A percentile compares a stretch with the other conserved stretches of the same genome.
Evolutionary conservation across 1,284 basidiomycete genomes (phyloP).

Genomic region (Sphaerobolus stellatus): DNA sequence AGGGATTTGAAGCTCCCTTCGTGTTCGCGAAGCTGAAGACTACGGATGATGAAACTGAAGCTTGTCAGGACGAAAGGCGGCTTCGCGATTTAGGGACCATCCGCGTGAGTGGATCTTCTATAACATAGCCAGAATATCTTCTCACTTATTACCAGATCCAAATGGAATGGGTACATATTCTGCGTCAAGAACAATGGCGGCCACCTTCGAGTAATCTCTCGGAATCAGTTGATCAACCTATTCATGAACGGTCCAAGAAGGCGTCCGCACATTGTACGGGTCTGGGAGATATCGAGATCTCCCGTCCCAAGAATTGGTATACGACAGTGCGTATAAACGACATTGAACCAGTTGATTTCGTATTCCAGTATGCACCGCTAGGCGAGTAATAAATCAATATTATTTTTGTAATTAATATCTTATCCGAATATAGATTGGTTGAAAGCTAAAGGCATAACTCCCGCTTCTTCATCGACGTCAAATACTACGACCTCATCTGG

Average conservation of each 20-base stretch:
- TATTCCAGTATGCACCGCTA: constrained; percentile 8
- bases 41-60: constrained; percentile 3
- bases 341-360: constrained; percentile 5
- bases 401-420: background rate
- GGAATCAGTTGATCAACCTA: background rate
- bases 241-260: constrained; percentile 7
- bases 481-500: background rate
- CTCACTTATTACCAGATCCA: background rate
- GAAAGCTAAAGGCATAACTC: background rate
- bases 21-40: constrained; percentile 5
- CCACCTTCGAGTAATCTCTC: background rate
- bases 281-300: background rate
- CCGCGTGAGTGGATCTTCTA: background rate
- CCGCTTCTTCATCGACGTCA: background rate
- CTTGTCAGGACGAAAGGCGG: constrained; percentile 5
- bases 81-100: constrained; percentile 8
- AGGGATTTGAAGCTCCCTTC: constrained; percentile 4
- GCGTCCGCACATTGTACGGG: constrained; percentile 5
- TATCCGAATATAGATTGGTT: constrained; percentile 4
- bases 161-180: constrained; percentile 7
- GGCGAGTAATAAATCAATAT: background rate
- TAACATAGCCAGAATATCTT: background rate
- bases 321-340: background rate
- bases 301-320: constrained; percentile 10
- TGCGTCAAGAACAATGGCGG: constrained; percentile 4